Evolutionary conservation across 768 basidiomycete genomes (phyloP), one percentile per base, ranked within the genome.

Genomic region (Collybiopsis confluens): DNA sequence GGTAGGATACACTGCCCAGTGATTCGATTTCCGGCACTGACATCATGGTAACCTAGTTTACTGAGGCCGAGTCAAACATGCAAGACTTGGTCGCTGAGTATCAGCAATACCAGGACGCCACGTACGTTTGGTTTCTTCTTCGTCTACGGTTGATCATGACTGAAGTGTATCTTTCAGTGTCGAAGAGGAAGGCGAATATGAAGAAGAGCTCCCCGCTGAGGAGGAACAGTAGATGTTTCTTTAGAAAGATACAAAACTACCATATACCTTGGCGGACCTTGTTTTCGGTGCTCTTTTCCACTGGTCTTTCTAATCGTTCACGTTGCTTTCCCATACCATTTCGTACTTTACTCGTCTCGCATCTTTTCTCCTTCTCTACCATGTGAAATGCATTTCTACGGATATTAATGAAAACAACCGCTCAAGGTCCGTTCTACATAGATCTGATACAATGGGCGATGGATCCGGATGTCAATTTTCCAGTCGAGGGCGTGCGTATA

Each of bases 61-160:
- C 96, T 58, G 96, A 98, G 72, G 96, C 95, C 54, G 95, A 98
- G 75, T 94, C 91, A 59, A 98, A 98, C 83, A 94, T 98, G 93
- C 93, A 97, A 69, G 96, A 98, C 77, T 78, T 98, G 59, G 91
- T 98, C 57, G 92, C 94, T 48, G 96, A 98, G 74, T 98, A 97
- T 75, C 92, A 96, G 68, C 92, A 93, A 72, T 93, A 93, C 75
- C 91, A 93, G 75, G 91, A 93, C 65, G 91, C 91, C 40, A 92
- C 90, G 89, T 92, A 72, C 58, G 90, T 84, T 52, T 44, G 15
- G 27, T 27, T 46, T n/a, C 8, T 56, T 40, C 15, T 38, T 13
- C 24, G 3, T 58, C 28, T 3, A 4, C n/a, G n/a, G n/a, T 5
- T 3, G 2, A 1, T 36, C 11, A 16, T 18, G 4, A 10, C 33